Base-by-base conservation (phyloP, 768 basidiomycete genomes). In the Termitomyces sp. region DNA sequence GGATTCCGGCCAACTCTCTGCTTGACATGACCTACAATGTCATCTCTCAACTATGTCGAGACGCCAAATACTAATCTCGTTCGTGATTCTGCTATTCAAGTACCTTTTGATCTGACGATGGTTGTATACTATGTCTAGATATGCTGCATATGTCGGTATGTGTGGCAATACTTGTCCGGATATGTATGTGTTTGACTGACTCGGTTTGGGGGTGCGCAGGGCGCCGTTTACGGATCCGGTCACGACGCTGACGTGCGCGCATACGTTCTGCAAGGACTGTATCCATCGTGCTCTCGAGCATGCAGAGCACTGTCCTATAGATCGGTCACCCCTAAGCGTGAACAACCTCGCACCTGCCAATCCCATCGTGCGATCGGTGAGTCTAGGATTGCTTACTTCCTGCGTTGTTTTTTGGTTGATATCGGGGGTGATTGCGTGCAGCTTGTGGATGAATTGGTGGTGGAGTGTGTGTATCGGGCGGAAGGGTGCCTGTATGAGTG, bases 201-300 rank as follows among this genome's bases (percentile, higher is more conserved):
- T 29, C 9, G 9, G 29, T 29, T 9, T 29, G 5, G 29, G 29
- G 9, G 9, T 60, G 48, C 18, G 9, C 45, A 88, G 86, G 22
- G 76, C 77, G 52, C 89, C 91, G 3, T 94, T 94, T 64, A 71
- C 83, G 7, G 81, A 91, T 29, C 94, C 93, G 10, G 79, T 78
- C 1, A 89, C 88, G 0, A 86, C 90, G 0, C 78, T 70, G 38
- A 82, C 86, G 7, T 95, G 94, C 62, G 76, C 81, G 56, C 94
- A 93, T 66, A 95, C 91, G 0, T 95, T 95, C 68, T 96, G 94
- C 67, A 70, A 71, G n/a, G 85, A 83, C 29, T 96, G 94, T 64
- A 89, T 94, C 56, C 61, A 73, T n/a, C 75, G 76, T 47, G 89
- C 93, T 0, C 77, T 95, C 3, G 67, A 70, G 12, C 81, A 88